Base-by-base conservation (phyloP, 495 filamentous ascomycete genomes). In the Hypomontagnella monticulosa region DNA sequence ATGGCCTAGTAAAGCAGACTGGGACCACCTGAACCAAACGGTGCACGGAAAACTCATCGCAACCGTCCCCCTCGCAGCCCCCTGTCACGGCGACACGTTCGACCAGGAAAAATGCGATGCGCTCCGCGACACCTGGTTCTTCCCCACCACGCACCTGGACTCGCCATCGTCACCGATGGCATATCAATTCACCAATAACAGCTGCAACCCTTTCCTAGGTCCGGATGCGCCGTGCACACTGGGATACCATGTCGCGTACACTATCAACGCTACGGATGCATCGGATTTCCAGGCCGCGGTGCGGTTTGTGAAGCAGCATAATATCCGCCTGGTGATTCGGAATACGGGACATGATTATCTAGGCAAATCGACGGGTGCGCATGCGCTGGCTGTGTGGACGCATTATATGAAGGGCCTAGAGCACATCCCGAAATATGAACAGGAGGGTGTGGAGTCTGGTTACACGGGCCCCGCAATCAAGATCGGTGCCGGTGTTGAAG, bases 191-290 rank as follows among this genome's bases (percentile, higher is more conserved):
- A 42, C 60, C 12, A 56, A 63, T 30, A 32, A 63, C 11, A 63
- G 51, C 32, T 63, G 60, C 27, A 63, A 57, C 23, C 60, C 60
- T 3, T 63, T 56, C 15, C 4, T 41, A n/a, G 52, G 33, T 0
- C 30, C 55, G 1, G 41, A 61, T 16, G 75, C 53, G 34, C 73
- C 79, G 10, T 91, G 87, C 76, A 74, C 70, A 4, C 66, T 88
- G 2, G 87, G 84, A 19, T 87, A 85, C 70, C 84, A 85, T 64
- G 79, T 85, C 11, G 50, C 60, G 7, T 90, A 89, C 56, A 75
- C 82, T 1, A 77, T 87, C 56, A 81, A 83, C 60, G 82, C 79
- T n/a, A 63, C 67, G 14, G 44, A 56, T 4, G 52, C 73, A 3
- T 60, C 30, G 8, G 78, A 88, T 56, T 67, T 84, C 15, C 69